A percentile compares a stretch with the other conserved stretches of the same genome.
phyloP scores from a whole-genome alignment of 805 yeast species.

The Saccharomycodes ludwigii region DNA sequence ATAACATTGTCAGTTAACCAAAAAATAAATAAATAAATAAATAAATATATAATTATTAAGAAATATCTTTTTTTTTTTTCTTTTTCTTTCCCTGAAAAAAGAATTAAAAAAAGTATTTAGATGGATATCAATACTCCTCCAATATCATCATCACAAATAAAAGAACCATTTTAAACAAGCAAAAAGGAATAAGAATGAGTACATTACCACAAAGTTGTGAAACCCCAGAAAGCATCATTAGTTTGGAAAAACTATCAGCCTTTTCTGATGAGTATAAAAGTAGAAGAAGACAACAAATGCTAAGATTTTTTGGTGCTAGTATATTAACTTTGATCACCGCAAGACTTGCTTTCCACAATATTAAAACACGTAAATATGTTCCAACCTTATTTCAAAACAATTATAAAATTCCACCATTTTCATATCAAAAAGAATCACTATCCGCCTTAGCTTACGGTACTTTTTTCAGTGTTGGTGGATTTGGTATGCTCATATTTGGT shows the following conservation, averaged over 20 bases:
- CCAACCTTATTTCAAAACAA: constrained; percentile 77
- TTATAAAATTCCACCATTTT: constrained; percentile 74
- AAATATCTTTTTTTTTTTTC: no score
- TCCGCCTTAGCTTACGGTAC: constrained; percentile 79
- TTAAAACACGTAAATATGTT: constrained; percentile 55
- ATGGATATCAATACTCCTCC: no score
- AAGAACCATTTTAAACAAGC: constrained; percentile 1
- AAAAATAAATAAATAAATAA: no score
- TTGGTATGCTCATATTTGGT: constrained; percentile 63
- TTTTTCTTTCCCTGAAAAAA: no score
- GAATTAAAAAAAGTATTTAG: no score
- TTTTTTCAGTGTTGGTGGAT: constrained; percentile 55
- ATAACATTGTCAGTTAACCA: no score
- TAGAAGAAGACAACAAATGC: constrained; percentile 61
- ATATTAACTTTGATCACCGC: constrained; percentile 60
- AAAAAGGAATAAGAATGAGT: no score
- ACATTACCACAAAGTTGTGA: no score
- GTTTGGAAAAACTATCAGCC: no score
- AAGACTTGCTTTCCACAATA: constrained; percentile 63
- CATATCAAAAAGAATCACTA: constrained; percentile 71
- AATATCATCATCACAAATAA: neutral
- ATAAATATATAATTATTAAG: no score
- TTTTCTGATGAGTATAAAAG: constrained; percentile 43
- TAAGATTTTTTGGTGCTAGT: constrained; percentile 60
- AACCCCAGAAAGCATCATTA: no score